These are phyloP conservation scores for Saposhnikovia divaricata DNA, from an alignment of 129 eudicot genomes.

Conservation along the genomic window DNA sequence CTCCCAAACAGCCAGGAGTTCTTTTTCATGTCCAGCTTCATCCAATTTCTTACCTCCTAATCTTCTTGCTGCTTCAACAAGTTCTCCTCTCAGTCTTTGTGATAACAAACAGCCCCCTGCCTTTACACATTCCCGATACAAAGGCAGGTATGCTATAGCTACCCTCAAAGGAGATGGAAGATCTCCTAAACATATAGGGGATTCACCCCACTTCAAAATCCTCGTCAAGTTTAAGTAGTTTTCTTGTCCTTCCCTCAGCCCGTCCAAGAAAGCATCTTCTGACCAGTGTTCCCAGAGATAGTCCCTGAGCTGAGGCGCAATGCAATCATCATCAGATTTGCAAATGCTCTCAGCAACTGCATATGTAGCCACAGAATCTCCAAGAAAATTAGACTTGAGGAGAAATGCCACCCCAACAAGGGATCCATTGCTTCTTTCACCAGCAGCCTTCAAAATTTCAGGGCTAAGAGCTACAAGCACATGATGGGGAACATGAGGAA, in stretches of 20 bases:
- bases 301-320: constrained; percentile 69
- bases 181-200: constrained; percentile 60
- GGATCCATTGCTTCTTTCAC: constrained; percentile 85
- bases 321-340: constrained; percentile 61
- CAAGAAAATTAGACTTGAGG: constrained; percentile 64
- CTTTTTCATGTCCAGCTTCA: constrained; percentile 52
- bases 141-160: constrained; percentile 82
- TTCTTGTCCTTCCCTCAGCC: constrained; percentile 50
- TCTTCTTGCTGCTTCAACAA: constrained; percentile 78
- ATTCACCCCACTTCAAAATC: constrained; percentile 63
- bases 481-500: constrained; percentile 89
- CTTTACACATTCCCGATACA: constrained; percentile 81
- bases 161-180: constrained; percentile 77
- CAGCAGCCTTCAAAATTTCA: constrained; percentile 96
- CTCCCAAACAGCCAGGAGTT: constrained; percentile 70
- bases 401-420: constrained; percentile 87
- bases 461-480: constrained; percentile 89
- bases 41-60: constrained; percentile 55
- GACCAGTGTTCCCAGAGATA: constrained; percentile 84
- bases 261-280: constrained; percentile 57
- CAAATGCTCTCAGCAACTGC: constrained; percentile 89
- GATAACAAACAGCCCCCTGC: constrained; percentile 81
- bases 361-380: constrained; percentile 71
- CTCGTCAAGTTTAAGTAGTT: constrained; percentile 55
- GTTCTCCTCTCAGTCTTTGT: constrained; percentile 64